Evolutionary conservation across 176 grass and related monocot species (phyloP), one percentile per base, ranked within the genome.

Genomic region (Oryza rufipogon): DNA sequence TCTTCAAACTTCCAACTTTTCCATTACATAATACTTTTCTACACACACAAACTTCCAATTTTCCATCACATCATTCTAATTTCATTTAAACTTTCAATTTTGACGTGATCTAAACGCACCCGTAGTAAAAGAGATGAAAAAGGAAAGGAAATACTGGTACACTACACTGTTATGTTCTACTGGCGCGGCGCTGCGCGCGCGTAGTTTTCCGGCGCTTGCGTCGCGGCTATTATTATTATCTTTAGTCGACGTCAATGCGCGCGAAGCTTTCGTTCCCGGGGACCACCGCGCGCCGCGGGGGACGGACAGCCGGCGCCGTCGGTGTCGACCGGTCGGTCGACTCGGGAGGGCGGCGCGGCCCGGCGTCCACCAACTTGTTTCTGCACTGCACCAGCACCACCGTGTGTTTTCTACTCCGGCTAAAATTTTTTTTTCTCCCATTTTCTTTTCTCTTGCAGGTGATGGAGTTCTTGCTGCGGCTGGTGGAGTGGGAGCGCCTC

Each of bases 401-500:
- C 67, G 20, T 25, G 68, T 44, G 1, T 44, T 14, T 52, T 36
- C 11, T 9, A 60, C 58, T 63, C 9, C 54, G 54, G 54, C 54
- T 19, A 20, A 58, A 58, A 7, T 26, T 2, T 20, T 56, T 7
- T 1, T 49, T 11, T 5, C 36, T 38, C 36, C 7, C 1, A 0
- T 13, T 12, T 49, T 51, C 8, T 58, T 73, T 38, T 45, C 19
- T 16, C 15, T 4, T 84, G 76, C 81, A 89, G 87, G 82, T 89
- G 64, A 89, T 89, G 87, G 87, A 89, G 48, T 85, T 89, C 64
- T 77, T 89, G 28, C 77, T 89, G 70, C 77, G 87, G 64, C 71
- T 89, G 41, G 87, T 89, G 28, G 87, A 89, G 82, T 76, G 82
- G 87, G 64, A 85, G 82, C 82, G 82, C 64, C 77, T 89, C 77